Evolutionary conservation across 2,329 filamentous ascomycete species (phyloP), one percentile per base, ranked within the genome.

Genomic region (Sporothrix humicola): DNA sequence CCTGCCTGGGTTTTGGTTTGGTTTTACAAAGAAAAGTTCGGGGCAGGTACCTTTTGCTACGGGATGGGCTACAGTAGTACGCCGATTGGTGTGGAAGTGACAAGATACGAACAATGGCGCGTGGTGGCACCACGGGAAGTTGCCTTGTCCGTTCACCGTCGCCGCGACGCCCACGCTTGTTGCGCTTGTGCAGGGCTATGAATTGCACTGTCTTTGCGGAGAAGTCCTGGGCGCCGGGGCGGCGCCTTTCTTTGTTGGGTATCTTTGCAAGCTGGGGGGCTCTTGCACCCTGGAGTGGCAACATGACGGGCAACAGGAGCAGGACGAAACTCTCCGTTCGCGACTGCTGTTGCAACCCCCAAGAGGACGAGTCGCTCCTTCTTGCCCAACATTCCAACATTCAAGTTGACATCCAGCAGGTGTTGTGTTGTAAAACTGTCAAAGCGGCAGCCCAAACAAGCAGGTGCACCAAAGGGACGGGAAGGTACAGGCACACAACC

Each of bases 51-150:
- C 7, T 23, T 23, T 42, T 63, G 59, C 31, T 46, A 20, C 13
- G 46, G 4, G n/a, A 56, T n/a, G 52, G 52, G 52, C 52, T 46
- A 42, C 58, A 65, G 59, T 8, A 65, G 58, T 31, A 58, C 20
- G 52, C 13, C n/a, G 54, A 37, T 59, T 44, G 31, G 59, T 37
- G 15, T 26, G 61, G 44, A 68, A 68, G 63, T n/a, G 23, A 50
- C 63, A 42, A 68, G 63, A 66, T 66, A 68, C 63, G 63, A 50
- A 46, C 37, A n/a, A 46, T 63, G 37, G 61, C 61, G 44, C 20
- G 13, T 61, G 61, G 46, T 69, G 48, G 48, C 66, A 69, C 66
- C 15, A 58, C 50, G 52, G 68, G 10, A 48, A 69, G 66, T 70
- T 70, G 68, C 37, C 50, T 48, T 59, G 50, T 70, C 68, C 68